Evolutionary conservation across 2,329 filamentous ascomycete genomes (phyloP).

Genomic region (Dendryphion nanum): DNA sequence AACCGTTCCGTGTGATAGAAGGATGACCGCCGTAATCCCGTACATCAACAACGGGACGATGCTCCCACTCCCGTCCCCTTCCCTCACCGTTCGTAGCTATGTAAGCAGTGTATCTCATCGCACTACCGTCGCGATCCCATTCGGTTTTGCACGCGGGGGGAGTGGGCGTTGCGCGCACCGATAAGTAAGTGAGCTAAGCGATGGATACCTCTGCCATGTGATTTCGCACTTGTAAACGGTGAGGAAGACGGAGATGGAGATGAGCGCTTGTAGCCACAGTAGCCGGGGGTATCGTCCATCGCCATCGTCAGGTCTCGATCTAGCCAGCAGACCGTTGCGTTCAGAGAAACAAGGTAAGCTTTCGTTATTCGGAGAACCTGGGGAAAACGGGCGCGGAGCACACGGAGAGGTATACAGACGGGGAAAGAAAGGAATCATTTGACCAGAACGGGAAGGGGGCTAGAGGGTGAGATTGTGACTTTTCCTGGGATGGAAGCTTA

Average conservation of each 20-base stretch:
- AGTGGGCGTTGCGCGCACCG: not conserved
- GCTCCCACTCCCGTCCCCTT: too few relatives aligned
- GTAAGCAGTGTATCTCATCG: constrained; percentile 11
- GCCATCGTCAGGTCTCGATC: too few relatives aligned
- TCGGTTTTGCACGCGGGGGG: constrained; percentile 2
- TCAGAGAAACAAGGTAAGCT: constrained; percentile 7
- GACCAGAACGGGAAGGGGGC: constrained; percentile 11
- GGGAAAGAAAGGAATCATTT: constrained; percentile 8
- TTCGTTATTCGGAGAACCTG: constrained; percentile 12
- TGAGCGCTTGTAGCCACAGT: too few relatives aligned
- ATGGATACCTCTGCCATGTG: not conserved
- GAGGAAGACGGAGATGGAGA: too few relatives aligned
- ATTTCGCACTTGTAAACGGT: too few relatives aligned
- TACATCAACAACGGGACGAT: too few relatives aligned
- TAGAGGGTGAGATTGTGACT: too few relatives aligned
- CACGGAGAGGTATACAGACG: constrained; percentile 10
- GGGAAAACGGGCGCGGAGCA: constrained; percentile 14
- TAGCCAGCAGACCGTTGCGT: too few relatives aligned
- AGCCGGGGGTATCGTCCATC: too few relatives aligned
- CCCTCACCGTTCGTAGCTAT: constrained; percentile 12
- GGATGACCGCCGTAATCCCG: too few relatives aligned
- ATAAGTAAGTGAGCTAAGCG: not conserved
- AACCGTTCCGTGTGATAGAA: too few relatives aligned
- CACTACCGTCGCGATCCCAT: not conserved
- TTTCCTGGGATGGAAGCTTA: too few relatives aligned